Percentiles rank a stretch among this genome's conserved stretches.
These are phyloP conservation scores for Candida schatavii DNA, from an alignment of 805 yeast genomes.

Conservation along the genomic window DNA sequence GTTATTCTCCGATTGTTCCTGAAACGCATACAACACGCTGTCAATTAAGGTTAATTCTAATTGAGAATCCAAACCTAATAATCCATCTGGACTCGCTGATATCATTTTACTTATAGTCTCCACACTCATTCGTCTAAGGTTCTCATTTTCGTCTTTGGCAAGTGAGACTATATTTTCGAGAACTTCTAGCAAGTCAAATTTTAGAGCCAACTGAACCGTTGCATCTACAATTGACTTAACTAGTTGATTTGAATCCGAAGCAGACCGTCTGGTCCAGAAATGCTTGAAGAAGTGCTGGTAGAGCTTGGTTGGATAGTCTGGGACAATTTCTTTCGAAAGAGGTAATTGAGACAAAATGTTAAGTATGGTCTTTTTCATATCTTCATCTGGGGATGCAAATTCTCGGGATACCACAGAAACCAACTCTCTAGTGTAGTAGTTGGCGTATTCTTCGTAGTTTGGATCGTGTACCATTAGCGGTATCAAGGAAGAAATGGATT, in stretches of 20 bases:
- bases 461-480: constrained; percentile 71
- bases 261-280: constrained; percentile 83
- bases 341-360: constrained; percentile 67
- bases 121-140: constrained; percentile 73
- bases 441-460: constrained; percentile 63
- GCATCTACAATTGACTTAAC: constrained; percentile 67
- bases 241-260: constrained; percentile 56
- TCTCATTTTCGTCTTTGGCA: constrained; percentile 81
- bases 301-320: constrained; percentile 48
- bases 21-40: constrained; percentile 76
- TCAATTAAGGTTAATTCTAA: constrained; percentile 70
- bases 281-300: constrained; percentile 59
- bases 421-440: constrained; percentile 73
- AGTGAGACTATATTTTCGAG: constrained; percentile 55
- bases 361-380: constrained; percentile 74
- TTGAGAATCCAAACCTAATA: constrained; percentile 57
- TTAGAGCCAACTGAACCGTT: constrained; percentile 61
- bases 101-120: constrained; percentile 64
- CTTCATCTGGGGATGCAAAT: constrained; percentile 80
- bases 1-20: constrained; percentile 52
- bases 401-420: constrained; percentile 67
- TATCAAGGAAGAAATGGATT: constrained; percentile 73
- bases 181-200: constrained; percentile 61
- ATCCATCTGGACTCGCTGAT: constrained; percentile 26
- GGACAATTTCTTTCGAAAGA: constrained; percentile 54